phyloP scores from a whole-genome alignment of 257 asterid species.

The Solanum ahanhuiri region DNA sequence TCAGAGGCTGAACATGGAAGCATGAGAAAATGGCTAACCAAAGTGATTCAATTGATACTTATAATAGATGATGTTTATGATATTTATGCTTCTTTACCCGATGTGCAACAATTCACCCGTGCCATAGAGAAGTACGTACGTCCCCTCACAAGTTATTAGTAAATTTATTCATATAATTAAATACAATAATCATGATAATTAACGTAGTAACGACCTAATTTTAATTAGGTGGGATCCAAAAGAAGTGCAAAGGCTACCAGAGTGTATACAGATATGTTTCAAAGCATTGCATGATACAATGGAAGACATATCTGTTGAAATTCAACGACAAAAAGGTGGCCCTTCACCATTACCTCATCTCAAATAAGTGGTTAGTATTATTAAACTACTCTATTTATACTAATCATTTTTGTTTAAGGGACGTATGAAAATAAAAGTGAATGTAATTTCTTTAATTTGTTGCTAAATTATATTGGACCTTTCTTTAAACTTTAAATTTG shows the following conservation, averaged over 20 bases:
- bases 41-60: slow-evolving; percentile 24
- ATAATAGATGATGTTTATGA: slow-evolving; percentile 50
- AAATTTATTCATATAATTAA: not conserved
- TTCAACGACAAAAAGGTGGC: slow-evolving; percentile 33
- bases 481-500: not conserved
- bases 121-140: slow-evolving; percentile 37
- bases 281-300: slow-evolving; percentile 20
- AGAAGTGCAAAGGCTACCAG: slow-evolving; percentile 27
- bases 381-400: not conserved
- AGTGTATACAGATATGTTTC: slow-evolving; percentile 32
- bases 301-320: slow-evolving; percentile 25
- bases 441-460: no score
- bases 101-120: slow-evolving; percentile 31
- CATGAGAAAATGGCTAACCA: slow-evolving; percentile 46
- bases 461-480: no score
- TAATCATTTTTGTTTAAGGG: no score
- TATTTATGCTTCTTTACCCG: slow-evolving; percentile 36
- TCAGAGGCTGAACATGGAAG: slow-evolving; percentile 31
- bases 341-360: slow-evolving; percentile 27
- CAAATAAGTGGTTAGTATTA: slow-evolving; percentile 18
- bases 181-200: not conserved
- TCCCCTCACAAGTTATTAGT: not conserved
- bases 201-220: not conserved
- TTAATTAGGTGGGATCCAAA: slow-evolving; percentile 38
- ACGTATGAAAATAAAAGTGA: no score